These are phyloP conservation scores for Rhynchosporium agropyri DNA, from an alignment of 2,329 filamentous ascomycete species.

Conservation along the genomic window DNA sequence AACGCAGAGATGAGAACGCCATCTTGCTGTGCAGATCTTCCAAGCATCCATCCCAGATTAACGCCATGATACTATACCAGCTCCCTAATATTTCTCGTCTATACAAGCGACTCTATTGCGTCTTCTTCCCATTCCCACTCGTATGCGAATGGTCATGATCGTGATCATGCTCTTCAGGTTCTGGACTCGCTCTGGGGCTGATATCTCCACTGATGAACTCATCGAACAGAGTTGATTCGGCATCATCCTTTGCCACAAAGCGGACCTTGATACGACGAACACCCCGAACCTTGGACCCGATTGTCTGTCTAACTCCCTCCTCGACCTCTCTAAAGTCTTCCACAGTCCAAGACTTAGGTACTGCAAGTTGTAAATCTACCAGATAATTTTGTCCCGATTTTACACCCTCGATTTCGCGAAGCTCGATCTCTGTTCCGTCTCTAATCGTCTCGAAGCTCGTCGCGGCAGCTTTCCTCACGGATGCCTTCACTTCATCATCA, in stretches of 20 bases:
- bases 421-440: constrained; percentile 62
- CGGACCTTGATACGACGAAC: constrained; percentile 82
- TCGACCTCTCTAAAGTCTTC: constrained; percentile 72
- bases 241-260: constrained; percentile 72
- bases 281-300: constrained; percentile 79
- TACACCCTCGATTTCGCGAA: constrained; percentile 81
- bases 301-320: constrained; percentile 67
- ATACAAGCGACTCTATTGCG: constrained; percentile 33
- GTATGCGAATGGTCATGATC: constrained; percentile 46
- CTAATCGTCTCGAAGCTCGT: constrained; percentile 59
- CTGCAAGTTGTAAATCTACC: constrained; percentile 83
- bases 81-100: constrained; percentile 25
- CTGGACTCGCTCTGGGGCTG: constrained; percentile 58
- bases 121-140: constrained; percentile 43
- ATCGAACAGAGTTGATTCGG: constrained; percentile 64
- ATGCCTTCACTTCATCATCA: constrained; percentile 78
- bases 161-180: constrained; percentile 59
- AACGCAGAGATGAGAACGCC: constrained; percentile 29
- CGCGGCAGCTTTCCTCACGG: constrained; percentile 66
- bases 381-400: constrained; percentile 98
- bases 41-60: constrained; percentile 13
- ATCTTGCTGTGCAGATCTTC: constrained; percentile 29
- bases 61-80: constrained; percentile 24
- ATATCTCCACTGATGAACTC: constrained; percentile 75
- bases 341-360: constrained; percentile 77